phyloP scores from a whole-genome alignment of 805 yeast genomes.

The Maudiozyma bulderi region DNA sequence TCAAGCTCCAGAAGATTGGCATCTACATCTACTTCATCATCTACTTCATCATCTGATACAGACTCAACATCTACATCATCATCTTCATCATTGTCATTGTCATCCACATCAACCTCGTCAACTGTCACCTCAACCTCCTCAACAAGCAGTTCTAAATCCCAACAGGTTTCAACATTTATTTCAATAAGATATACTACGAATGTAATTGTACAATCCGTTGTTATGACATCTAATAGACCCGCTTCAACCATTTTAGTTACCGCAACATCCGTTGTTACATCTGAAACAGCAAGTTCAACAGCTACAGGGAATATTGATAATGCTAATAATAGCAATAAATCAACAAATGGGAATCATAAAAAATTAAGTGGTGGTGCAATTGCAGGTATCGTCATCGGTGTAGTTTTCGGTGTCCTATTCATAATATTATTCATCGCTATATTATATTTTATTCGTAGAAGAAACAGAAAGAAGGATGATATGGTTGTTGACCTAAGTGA shows the following conservation, averaged over 20 bases:
- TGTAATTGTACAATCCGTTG: conserved; percentile 18
- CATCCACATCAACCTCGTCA: conserved; percentile 4
- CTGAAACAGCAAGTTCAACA: conserved; percentile 8
- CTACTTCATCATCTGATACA: not conserved
- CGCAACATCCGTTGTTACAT: conserved; percentile 19
- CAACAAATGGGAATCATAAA: conserved; percentile 1
- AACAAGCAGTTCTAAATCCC: conserved; percentile 1
- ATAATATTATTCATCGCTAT: conserved; percentile 32
- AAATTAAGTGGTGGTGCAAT: conserved; percentile 39
- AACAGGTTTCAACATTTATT: conserved; percentile 9
- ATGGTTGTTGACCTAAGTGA: conserved; percentile 27
- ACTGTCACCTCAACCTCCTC: conserved; percentile 5
- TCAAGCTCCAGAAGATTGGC: conserved; percentile 5
- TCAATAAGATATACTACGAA: conserved; percentile 17
- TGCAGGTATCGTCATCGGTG: conserved; percentile 54
- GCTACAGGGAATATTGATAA: not conserved
- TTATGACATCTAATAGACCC: conserved; percentile 13
- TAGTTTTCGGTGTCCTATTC: conserved; percentile 34
- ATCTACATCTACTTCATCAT: conserved; percentile 4
- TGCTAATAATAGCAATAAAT: conserved; percentile 1
- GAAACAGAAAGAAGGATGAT: conserved; percentile 31
- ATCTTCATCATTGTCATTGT: conserved; percentile 7
- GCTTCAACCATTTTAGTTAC: conserved; percentile 21
- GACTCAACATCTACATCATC: conserved; percentile 3
- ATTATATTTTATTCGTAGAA: conserved; percentile 33